Evolutionary conservation across 176 grass and related monocot genomes (phyloP).

Genomic region (Poa annua): DNA sequence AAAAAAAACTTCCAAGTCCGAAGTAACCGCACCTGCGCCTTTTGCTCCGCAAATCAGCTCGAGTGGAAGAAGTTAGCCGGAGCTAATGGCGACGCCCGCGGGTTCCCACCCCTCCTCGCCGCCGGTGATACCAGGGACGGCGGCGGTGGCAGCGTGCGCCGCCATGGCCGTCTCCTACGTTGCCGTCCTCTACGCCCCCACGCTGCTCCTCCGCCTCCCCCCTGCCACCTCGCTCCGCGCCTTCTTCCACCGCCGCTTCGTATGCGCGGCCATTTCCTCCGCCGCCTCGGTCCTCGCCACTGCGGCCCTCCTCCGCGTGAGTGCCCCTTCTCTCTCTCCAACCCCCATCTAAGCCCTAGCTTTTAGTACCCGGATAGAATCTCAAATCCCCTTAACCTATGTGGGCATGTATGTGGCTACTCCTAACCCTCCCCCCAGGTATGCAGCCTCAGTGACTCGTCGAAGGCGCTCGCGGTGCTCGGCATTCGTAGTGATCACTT

Average conservation of each 20-base stretch:
- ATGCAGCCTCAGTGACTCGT: conserved; percentile 35
- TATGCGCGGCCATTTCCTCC: conserved; percentile 63
- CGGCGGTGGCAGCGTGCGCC: conserved; percentile 53
- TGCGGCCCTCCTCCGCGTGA: conserved; percentile 58
- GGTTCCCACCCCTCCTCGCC: background rate
- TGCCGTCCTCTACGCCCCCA: conserved; percentile 66
- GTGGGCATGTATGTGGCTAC: too few species aligned
- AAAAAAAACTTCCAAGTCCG: too few species aligned
- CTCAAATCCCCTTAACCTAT: background rate
- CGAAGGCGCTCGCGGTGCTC: conserved; percentile 57
- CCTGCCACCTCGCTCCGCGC: conserved; percentile 51
- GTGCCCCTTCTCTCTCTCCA: background rate
- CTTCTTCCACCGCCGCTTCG: conserved; percentile 69
- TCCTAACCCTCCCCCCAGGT: conserved; percentile 18
- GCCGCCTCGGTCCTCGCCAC: conserved; percentile 49
- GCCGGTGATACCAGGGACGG: conserved; percentile 28
- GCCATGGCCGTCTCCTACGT: conserved; percentile 72
- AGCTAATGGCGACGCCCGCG: conserved; percentile 30
- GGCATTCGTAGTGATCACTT: conserved; percentile 68
- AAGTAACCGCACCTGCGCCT: background rate
- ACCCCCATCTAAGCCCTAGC: background rate
- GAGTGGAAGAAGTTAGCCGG: background rate
- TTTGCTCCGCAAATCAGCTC: conserved; percentile 6
- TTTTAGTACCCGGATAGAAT: conserved; percentile 1
- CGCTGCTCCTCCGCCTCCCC: conserved; percentile 56